Evolutionary conservation across 2,329 filamentous ascomycete genomes (phyloP), one percentile per base, ranked within the genome.

Genomic region (Diaporthe batatas): DNA sequence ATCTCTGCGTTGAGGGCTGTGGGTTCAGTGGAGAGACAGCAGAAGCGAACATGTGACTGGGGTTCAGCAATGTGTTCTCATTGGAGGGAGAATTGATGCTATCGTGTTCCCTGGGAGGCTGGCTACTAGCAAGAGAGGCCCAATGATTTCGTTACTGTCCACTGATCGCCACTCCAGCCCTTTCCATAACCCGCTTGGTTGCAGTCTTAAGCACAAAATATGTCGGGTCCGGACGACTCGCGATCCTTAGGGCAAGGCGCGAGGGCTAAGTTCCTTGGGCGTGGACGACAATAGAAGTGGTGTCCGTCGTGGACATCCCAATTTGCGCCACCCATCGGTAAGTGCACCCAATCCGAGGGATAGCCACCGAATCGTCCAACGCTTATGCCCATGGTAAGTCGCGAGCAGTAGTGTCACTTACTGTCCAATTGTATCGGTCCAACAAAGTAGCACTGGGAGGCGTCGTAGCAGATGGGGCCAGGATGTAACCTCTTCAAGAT

Each of bases 291-390:
- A 62, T 32, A 2, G 58, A 44, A 32, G 36, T 47, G 6, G 58
- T 62, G 2, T 62, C 58, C 58, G 47, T 62, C 16, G 58, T 62
- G 3, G 58, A 62, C 4, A 18, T 47, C 39, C 53, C 29, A 34
- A 55, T 32, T 4, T 39, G 39, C 1, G 25, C 39, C 25, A 64
- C 58, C 58, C 58, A 64, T 1, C 8, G 47, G 21, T 64, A n/a
- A 4, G 39, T 47, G 25, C n/a, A 64, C 10, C 58, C 58, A 16
- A 2, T 14, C 18, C 18, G 39, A 44, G 23, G n/a, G 2, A 64
- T 6, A 16, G 25, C 10, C 7, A 44, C 58, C 18, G 58, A 6
- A 16, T 39, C 58, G 1, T n/a, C 39, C 58, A 47, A 25, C 14
- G 25, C 6, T 39, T 39, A 64, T 1, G 23, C 25, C 39, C 23